These are phyloP conservation scores for Albugo candida DNA, from an alignment of 352 stramenopile genomes.

Conservation along the genomic window DNA sequence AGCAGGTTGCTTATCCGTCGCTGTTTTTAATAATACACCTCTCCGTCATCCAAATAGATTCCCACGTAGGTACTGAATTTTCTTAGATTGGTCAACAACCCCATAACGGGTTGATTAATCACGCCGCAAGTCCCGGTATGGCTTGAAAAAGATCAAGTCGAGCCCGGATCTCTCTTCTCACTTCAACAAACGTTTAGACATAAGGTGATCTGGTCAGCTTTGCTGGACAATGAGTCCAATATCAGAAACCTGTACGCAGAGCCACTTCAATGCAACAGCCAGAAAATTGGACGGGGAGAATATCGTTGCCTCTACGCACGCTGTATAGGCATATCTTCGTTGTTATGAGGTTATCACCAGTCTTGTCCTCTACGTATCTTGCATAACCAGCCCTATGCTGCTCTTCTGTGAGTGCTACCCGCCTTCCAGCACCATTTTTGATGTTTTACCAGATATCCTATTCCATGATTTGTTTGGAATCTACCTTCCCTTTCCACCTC, in stretches of 20 bases:
- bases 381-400: conserved; percentile 13
- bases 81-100: conserved; percentile 18
- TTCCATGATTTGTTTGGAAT: too few species aligned
- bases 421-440: too few species aligned
- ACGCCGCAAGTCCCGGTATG: conserved; percentile 20
- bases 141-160: conserved; percentile 14
- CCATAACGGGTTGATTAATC: conserved; percentile 15
- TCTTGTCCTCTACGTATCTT: conserved; percentile 18
- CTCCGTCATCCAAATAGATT: too few species aligned
- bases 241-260: conserved; percentile 23
- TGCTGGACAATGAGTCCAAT: conserved; percentile 10
- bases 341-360: conserved; percentile 13
- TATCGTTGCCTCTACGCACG: conserved; percentile 12
- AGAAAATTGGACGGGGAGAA: conserved; percentile 15
- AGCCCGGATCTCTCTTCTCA: conserved; percentile 15
- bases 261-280: conserved; percentile 14
- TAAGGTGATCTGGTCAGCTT: conserved; percentile 8
- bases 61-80: too few species aligned
- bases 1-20: too few species aligned
- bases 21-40: too few species aligned
- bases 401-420: conserved; percentile 18
- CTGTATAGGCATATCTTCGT: conserved; percentile 17
- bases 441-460: too few species aligned
- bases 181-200: conserved; percentile 28
- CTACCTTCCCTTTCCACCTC: too few species aligned